phyloP scores from a whole-genome alignment of 768 basidiomycete species.

The Tremella fuciformis region DNA sequence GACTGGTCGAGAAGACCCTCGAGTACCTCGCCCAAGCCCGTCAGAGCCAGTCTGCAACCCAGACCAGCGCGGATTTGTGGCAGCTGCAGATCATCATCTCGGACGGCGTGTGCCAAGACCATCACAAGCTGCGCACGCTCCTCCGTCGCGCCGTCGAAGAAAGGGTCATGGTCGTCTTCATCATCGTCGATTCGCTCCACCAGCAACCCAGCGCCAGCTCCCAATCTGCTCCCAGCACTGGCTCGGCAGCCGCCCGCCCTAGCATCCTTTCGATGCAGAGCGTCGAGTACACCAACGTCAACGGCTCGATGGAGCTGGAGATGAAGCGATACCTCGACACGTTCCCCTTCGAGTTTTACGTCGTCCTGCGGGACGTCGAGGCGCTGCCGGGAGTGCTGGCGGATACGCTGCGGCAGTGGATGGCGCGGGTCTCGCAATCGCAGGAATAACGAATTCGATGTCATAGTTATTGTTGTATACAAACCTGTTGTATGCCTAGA shows the following conservation, averaged over 20 bases:
- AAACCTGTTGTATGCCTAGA: not conserved
- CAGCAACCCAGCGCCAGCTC: constrained; percentile 21
- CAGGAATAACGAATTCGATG: constrained; percentile 28
- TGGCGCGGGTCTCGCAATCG: constrained; percentile 47
- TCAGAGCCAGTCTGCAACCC: constrained; percentile 62
- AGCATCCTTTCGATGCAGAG: constrained; percentile 93
- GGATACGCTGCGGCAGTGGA: constrained; percentile 79
- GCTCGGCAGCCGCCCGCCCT: constrained; percentile 44
- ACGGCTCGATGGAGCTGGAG: constrained; percentile 74
- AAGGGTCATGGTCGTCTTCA: constrained; percentile 91
- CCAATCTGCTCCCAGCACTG: constrained; percentile 6
- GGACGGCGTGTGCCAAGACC: constrained; percentile 97
- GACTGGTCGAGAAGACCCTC: constrained; percentile 75
- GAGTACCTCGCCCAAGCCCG: constrained; percentile 71
- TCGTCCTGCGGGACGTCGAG: constrained; percentile 83
- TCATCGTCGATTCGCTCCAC: constrained; percentile 87
- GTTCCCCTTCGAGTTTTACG: constrained; percentile 97
- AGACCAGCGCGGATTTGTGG: constrained; percentile 79
- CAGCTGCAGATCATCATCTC: constrained; percentile 97
- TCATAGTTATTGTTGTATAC: not conserved
- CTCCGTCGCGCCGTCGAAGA: constrained; percentile 83
- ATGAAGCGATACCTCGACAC: constrained; percentile 87
- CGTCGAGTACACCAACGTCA: constrained; percentile 70
- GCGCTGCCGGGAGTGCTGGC: constrained; percentile 85
- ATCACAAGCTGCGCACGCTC: constrained; percentile 73